Evolutionary conservation across 2,329 filamentous ascomycete genomes (phyloP).

Genomic region (Botrytis byssoidea): DNA sequence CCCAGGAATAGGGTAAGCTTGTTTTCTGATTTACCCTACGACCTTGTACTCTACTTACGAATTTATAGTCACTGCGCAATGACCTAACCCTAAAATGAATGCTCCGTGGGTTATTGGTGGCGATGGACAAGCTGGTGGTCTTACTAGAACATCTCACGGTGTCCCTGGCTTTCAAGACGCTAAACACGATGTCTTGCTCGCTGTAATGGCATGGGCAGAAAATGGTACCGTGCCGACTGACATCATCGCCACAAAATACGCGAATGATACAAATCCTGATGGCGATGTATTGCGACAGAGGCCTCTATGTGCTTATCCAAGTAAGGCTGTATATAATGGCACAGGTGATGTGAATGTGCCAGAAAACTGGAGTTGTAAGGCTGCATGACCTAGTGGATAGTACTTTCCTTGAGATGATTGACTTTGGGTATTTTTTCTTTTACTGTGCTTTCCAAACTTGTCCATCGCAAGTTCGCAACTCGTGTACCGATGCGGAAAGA

Average conservation of each 20-base stretch:
- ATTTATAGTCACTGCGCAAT: not conserved
- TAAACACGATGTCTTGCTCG: slow-evolving; percentile 48
- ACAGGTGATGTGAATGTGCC: slow-evolving; percentile 24
- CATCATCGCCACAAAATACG: slow-evolving; percentile 43
- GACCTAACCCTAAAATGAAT: not conserved
- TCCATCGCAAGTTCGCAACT: not conserved
- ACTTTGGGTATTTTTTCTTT: not conserved
- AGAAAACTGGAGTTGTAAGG: slow-evolving; percentile 31
- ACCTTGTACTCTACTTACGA: no score
- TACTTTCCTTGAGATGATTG: not conserved
- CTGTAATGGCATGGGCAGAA: slow-evolving; percentile 51
- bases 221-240: slow-evolving; percentile 40
- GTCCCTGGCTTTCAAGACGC: slow-evolving; percentile 45
- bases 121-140: slow-evolving; percentile 33
- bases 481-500: not conserved
- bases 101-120: slow-evolving; percentile 46
- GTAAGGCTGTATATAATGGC: slow-evolving; percentile 21
- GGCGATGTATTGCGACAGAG: slow-evolving; percentile 46
- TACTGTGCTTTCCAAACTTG: not conserved
- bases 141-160: slow-evolving; percentile 38
- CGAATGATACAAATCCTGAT: slow-evolving; percentile 40
- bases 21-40: no score
- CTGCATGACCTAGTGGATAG: not conserved
- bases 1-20: no score
- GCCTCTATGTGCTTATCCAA: slow-evolving; percentile 45